These are phyloP conservation scores for Solanum pinnatisectum DNA, from an alignment of 257 asterid species.

Conservation along the genomic window DNA sequence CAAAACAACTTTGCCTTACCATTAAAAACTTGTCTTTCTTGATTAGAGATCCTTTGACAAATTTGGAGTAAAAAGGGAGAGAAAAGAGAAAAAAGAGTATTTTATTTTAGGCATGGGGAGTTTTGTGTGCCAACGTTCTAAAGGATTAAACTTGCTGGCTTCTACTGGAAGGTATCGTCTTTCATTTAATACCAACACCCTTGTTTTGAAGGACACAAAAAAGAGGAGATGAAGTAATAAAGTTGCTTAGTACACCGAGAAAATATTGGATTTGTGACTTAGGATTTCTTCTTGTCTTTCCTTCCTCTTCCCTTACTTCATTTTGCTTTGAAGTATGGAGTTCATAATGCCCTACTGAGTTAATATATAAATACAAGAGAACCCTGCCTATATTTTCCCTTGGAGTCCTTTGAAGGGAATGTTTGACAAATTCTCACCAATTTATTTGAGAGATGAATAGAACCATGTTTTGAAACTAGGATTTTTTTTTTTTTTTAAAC, in stretches of 20 bases:
- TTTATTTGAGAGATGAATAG: neutral
- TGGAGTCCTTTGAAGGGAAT: neutral
- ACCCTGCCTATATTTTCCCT: neutral
- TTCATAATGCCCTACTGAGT: neutral
- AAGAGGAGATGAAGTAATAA: neutral
- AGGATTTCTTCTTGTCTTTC: neutral
- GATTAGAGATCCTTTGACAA: neutral
- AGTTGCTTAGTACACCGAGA: neutral
- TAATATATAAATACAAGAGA: neutral
- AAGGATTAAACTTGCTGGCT: neutral
- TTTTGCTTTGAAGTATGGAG: neutral
- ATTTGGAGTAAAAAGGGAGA: neutral
- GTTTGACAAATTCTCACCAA: neutral
- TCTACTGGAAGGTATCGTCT: neutral
- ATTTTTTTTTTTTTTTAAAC: too few relatives aligned
- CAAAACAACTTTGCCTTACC: neutral
- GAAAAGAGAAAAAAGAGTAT: neutral
- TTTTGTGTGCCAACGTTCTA: neutral
- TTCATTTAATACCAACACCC: neutral
- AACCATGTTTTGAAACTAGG: neutral
- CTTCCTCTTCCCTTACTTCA: neutral
- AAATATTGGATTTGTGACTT: neutral
- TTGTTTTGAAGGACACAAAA: neutral
- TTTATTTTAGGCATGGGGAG: neutral
- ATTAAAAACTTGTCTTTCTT: neutral